Conservation (phyloP, 805 yeast genomes). For the Hanseniaspora occidentalis region DNA sequence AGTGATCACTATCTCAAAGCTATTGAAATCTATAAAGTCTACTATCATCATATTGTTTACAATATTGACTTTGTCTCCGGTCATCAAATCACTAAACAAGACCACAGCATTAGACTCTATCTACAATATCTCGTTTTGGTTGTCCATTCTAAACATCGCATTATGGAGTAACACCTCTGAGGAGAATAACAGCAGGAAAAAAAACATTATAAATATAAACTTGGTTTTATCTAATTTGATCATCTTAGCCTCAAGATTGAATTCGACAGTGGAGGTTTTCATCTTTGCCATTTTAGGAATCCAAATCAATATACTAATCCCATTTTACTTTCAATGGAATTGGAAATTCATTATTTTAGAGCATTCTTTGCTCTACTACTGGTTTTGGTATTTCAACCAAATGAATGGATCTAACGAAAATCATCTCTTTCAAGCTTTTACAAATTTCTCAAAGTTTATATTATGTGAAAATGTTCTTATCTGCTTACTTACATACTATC, state of each 20-base stretch:
- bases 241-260: conserved; percentile 78
- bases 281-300: conserved; percentile 52
- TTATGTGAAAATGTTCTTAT: not conserved
- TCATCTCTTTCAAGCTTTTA: too few species aligned
- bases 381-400: too few species aligned
- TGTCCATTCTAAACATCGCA: conserved; percentile 51
- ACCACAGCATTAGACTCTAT: conserved; percentile 90
- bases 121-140: conserved; percentile 82
- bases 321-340: conserved; percentile 7
- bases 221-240: conserved; percentile 75
- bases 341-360: not conserved
- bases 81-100: conserved; percentile 72
- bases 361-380: not conserved
- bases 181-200: conserved; percentile 1
- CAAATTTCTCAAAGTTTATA: too few species aligned
- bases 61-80: conserved; percentile 74
- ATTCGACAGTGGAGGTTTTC: conserved; percentile 64
- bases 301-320: conserved; percentile 21
- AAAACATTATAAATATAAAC: conserved; percentile 59
- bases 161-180: conserved; percentile 12
- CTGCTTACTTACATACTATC: conserved; percentile 12
- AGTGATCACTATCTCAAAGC: conserved; percentile 16
- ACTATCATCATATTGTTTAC: conserved; percentile 56
- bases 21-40: conserved; percentile 38
- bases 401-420: too few species aligned